These are phyloP conservation scores for Wickerhamomyces alni DNA, from an alignment of 805 yeast genomes.

Conservation along the genomic window DNA sequence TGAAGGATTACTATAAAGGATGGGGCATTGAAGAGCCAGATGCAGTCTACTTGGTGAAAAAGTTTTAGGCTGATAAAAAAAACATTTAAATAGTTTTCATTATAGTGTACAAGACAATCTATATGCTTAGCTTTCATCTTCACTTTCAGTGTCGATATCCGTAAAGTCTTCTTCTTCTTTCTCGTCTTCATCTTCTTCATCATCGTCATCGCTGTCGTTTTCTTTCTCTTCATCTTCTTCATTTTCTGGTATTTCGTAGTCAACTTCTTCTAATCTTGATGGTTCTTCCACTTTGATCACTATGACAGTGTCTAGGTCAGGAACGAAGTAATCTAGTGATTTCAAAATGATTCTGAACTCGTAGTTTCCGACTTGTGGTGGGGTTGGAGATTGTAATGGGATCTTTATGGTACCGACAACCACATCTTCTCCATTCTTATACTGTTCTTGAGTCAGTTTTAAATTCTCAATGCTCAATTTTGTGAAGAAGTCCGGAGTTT, in stretches of 20 bases:
- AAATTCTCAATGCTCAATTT: constrained; percentile 52
- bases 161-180: constrained; percentile 36
- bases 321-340: constrained; percentile 75
- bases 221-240: constrained; percentile 54
- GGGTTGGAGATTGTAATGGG: constrained; percentile 70
- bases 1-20: constrained; percentile 40
- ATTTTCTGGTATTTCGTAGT: constrained; percentile 60
- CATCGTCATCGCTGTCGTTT: constrained; percentile 36
- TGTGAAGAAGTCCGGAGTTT: constrained; percentile 50
- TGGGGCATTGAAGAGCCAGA: constrained; percentile 42
- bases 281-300: constrained; percentile 63
- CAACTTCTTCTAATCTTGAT: constrained; percentile 40
- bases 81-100: too few relatives aligned
- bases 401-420: constrained; percentile 71
- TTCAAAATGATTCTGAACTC: constrained; percentile 67
- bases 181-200: constrained; percentile 37
- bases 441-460: constrained; percentile 44
- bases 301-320: constrained; percentile 69
- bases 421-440: constrained; percentile 22
- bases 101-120: too few relatives aligned
- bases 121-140: constrained; percentile 53
- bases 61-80: neutral
- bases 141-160: constrained; percentile 61
- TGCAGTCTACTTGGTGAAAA: constrained; percentile 35
- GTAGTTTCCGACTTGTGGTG: constrained; percentile 58